phyloP scores from a whole-genome alignment of 345 rosid species.

The Citrus trifoliata region DNA sequence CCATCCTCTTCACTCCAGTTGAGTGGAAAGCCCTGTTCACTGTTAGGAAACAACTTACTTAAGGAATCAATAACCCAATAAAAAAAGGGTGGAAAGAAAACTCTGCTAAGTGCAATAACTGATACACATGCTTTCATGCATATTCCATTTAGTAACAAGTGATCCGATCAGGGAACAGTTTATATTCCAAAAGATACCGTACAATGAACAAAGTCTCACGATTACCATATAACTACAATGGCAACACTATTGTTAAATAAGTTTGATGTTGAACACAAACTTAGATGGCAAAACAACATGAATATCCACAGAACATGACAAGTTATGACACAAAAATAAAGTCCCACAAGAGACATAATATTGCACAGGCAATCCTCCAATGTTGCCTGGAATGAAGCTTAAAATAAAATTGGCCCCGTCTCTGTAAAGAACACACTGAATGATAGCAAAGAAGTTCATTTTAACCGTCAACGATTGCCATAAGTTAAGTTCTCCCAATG shows the following conservation, averaged over 20 bases:
- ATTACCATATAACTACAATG: not conserved
- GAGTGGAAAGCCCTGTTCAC: slow-evolving; percentile 50
- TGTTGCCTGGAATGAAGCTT: not conserved
- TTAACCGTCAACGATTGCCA: not conserved
- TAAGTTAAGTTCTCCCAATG: not conserved
- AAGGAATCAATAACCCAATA: not conserved
- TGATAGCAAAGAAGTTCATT: not conserved
- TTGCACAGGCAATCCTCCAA: not conserved
- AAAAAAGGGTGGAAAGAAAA: not conserved
- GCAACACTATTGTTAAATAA: not conserved
- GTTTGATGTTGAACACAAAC: not conserved
- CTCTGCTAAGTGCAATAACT: not conserved
- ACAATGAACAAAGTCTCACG: not conserved
- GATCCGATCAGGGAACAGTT: too few species aligned
- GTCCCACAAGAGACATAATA: not conserved
- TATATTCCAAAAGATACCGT: too few species aligned
- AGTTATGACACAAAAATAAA: not conserved
- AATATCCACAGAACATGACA: not conserved
- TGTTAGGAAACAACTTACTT: slow-evolving; percentile 15
- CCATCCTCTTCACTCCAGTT: slow-evolving; percentile 76
- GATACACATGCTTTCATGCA: not conserved
- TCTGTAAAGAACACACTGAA: not conserved
- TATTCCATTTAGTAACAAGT: not conserved
- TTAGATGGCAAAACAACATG: not conserved
- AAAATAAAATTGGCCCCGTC: not conserved